A percentile compares a stretch with the other conserved stretches of the same genome.
These are phyloP conservation scores for Salvia miltiorrhiza DNA, from an alignment of 257 asterid genomes.

Conservation along the genomic window DNA sequence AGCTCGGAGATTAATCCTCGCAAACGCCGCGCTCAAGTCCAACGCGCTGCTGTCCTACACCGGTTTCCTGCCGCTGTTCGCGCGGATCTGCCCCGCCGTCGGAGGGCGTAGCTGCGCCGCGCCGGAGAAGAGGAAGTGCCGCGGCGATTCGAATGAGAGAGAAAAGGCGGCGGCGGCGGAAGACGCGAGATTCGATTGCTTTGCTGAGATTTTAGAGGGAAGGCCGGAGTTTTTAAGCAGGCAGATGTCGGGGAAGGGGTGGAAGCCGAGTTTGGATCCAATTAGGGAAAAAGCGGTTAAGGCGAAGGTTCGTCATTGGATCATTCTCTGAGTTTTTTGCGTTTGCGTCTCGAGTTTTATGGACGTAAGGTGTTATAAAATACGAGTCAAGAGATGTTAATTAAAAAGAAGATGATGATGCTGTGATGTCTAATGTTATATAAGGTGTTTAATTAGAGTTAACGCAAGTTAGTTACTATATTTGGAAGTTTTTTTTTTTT, in stretches of 20 bases:
- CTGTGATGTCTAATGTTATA: neutral
- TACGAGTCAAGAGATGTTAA: too few species aligned
- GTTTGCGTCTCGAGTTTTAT: too few species aligned
- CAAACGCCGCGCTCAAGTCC: constrained; percentile 34
- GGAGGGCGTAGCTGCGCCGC: constrained; percentile 21
- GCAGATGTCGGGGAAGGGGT: constrained; percentile 77
- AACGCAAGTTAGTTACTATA: neutral
- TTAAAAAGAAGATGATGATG: too few species aligned
- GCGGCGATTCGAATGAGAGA: neutral
- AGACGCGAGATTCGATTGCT: constrained; percentile 27
- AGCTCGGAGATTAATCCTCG: constrained; percentile 35
- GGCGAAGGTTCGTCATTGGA: constrained; percentile 55
- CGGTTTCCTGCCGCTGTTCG: constrained; percentile 59
- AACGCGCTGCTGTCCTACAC: constrained; percentile 39
- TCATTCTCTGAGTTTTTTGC: constrained; percentile 17
- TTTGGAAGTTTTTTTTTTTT: too few species aligned
- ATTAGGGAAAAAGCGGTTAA: constrained; percentile 56
- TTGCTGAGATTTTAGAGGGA: constrained; percentile 54
- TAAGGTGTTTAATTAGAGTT: neutral
- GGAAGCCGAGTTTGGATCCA: constrained; percentile 92
- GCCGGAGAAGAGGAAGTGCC: constrained; percentile 8
- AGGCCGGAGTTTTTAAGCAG: constrained; percentile 66
- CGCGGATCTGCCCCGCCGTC: constrained; percentile 39
- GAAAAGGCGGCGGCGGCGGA: constrained; percentile 1
- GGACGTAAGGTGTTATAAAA: neutral